Evolutionary conservation across 2,329 filamentous ascomycete genomes (phyloP).

Genomic region (Trichoderma polysporum): DNA sequence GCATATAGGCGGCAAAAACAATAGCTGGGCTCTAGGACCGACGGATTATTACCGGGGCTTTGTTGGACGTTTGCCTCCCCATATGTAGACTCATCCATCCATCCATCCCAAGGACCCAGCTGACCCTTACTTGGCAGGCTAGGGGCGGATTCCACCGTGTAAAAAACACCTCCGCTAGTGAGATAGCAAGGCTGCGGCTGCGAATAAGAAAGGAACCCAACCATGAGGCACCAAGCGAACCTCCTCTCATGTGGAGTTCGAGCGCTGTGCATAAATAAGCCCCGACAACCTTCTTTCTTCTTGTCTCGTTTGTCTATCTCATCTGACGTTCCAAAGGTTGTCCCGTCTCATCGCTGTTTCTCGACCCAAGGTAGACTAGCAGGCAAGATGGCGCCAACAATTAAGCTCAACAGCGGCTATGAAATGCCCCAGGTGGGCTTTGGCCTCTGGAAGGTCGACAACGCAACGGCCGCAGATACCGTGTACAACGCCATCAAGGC

Average conservation of each 20-base stretch:
- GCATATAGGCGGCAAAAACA: constrained; percentile 18
- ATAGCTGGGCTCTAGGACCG: neutral
- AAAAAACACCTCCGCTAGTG: neutral
- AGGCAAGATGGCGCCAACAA: constrained; percentile 42
- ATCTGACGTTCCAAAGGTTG: neutral
- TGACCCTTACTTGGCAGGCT: constrained; percentile 15
- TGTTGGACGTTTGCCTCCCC: neutral
- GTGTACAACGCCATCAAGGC: constrained; percentile 73
- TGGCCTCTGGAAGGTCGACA: constrained; percentile 81
- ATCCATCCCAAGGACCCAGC: constrained; percentile 9
- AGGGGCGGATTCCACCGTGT: neutral
- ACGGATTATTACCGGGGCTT: constrained; percentile 11
- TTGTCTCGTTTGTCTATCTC: neutral
- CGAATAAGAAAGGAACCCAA: neutral
- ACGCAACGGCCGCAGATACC: constrained; percentile 68
- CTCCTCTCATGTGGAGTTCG: constrained; percentile 17
- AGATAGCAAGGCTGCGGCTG: constrained; percentile 12
- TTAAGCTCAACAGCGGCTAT: constrained; percentile 64
- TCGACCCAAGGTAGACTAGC: constrained; percentile 14
- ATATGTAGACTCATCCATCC: constrained; percentile 8
- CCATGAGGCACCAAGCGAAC: constrained; percentile 9
- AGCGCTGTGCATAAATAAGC: constrained; percentile 15
- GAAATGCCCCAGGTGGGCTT: constrained; percentile 76
- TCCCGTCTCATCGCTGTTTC: neutral
- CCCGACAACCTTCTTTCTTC: constrained; percentile 5